Base-by-base conservation (phyloP, 2,329 filamentous ascomycete genomes). In the Ascochyta clinopodiicola region DNA sequence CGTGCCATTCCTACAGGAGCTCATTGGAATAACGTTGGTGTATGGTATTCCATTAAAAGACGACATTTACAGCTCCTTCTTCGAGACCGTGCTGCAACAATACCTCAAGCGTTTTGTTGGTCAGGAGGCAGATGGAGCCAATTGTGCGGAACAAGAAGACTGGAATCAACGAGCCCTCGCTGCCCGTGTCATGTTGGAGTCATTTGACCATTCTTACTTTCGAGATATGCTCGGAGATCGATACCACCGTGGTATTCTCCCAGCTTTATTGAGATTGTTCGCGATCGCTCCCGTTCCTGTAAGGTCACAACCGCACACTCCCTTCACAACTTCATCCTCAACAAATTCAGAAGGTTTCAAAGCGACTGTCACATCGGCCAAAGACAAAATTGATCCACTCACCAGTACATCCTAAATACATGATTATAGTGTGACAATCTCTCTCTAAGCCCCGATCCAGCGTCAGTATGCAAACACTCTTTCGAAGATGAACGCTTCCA, bases 201-300 rank as follows among this genome's bases (percentile, higher is more conserved):
- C 52, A 12, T 55, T 55, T n/a, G 52, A 55, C 12, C 52, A 55
- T 19, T 42, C 45, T 7, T 50, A 50, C 13, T 55, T 55, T 6
- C 27, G 24, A 9, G 46, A 55, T 1, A 55, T 55, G 3, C 36
- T 55, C 0, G 46, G 52, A 10, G 13, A 44, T 0, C 45, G 42
- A 17, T 55, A 55, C 42, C 34, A 35, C 10, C 21, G 3, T 5
- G 17, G 7, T 13, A 17, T 55, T 10, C 17, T 45, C 17, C 46
- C 52, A 4, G 36, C 22, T 7, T 31, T 50, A 5, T 32, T 27
- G 21, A 37, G 25, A 10, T 22, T 55, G 10, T 45, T n/a, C 12
- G 24, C 24, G 3, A 24, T 21, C 5, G 2, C 36, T 12, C 17
- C 19, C 6, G 17, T 24, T 17, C 17, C 22, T 21, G 13, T 24